Conservation (phyloP, 495 filamentous ascomycete species). For the Viridothelium virens region DNA sequence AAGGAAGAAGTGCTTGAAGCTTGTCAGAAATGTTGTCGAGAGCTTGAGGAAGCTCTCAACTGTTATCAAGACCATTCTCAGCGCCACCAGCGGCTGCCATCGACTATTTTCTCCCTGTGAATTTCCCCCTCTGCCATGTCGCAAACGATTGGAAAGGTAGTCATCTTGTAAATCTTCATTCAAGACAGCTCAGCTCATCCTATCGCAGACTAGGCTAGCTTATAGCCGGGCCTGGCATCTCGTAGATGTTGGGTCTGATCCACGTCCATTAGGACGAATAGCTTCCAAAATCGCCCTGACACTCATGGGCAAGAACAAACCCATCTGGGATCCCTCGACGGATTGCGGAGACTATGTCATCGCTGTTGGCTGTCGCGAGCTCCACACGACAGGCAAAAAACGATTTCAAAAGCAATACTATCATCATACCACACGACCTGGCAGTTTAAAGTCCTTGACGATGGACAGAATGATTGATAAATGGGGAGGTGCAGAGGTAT, state of each 20-base stretch:
- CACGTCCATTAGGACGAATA: conserved; percentile 68
- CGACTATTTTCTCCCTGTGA: not conserved
- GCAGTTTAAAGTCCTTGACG: conserved; percentile 74
- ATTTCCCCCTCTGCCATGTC: conserved; percentile 45
- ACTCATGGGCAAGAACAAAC: conserved; percentile 99
- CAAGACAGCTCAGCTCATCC: not conserved
- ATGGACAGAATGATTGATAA: conserved; percentile 94
- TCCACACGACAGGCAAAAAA: conserved; percentile 88
- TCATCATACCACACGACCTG: conserved; percentile 82
- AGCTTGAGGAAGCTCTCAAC: not conserved
- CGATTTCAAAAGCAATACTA: conserved; percentile 91
- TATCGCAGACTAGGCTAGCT: conserved; percentile 83
- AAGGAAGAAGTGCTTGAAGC: not conserved
- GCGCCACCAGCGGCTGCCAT: not conserved
- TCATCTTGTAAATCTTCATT: conserved; percentile 11
- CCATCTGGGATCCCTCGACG: conserved; percentile 85
- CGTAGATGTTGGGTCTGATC: conserved; percentile 59
- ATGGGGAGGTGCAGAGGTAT: conserved; percentile 87
- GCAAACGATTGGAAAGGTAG: conserved; percentile 59
- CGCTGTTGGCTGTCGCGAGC: conserved; percentile 74
- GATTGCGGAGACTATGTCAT: conserved; percentile 99
- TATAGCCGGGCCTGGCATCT: conserved; percentile 94
- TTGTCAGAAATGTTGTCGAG: not conserved
- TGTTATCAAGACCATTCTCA: not conserved
- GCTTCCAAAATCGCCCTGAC: conserved; percentile 82